Percentiles rank a stretch among this genome's conserved stretches.
phyloP scores from a whole-genome alignment of 164 flowering plant genomes.

The Piper betle region DNA sequence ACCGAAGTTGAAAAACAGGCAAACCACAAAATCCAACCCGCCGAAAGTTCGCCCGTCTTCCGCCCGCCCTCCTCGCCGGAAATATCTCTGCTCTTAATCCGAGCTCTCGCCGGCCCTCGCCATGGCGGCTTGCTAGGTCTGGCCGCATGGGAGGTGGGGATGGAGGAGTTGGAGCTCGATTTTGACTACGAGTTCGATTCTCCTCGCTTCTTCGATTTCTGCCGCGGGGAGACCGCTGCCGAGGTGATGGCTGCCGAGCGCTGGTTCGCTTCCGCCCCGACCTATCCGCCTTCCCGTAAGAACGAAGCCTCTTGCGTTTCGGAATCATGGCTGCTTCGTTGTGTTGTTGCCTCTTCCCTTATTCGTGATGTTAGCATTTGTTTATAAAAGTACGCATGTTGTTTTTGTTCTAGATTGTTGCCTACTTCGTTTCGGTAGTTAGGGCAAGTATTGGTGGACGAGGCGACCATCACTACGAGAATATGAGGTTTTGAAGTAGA shows the following conservation, averaged over 20 bases:
- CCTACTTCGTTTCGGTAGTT: too few relatives aligned
- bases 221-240: conserved; percentile 29
- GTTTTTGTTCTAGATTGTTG: neutral
- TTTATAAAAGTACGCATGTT: neutral
- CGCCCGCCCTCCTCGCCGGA: too few relatives aligned
- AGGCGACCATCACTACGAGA: too few relatives aligned
- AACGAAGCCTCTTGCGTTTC: neutral
- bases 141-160: conserved; percentile 5
- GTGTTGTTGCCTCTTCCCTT: neutral
- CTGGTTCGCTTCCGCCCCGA: conserved; percentile 62
- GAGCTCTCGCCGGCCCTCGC: neutral
- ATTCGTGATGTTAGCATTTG: neutral
- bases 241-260: conserved; percentile 51
- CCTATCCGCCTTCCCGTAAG: conserved; percentile 68
- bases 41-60: too few relatives aligned
- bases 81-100: too few relatives aligned
- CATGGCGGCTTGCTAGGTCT: too few relatives aligned
- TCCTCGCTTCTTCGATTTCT: conserved; percentile 52
- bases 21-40: too few relatives aligned
- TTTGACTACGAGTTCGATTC: conserved; percentile 87
- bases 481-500: too few relatives aligned
- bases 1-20: too few relatives aligned
- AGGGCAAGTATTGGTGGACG: too few relatives aligned
- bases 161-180: conserved; percentile 46
- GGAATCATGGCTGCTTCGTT: neutral